Base-by-base conservation (phyloP, 31 red algal genomes). In the Asparagopsis taxiformis region DNA sequence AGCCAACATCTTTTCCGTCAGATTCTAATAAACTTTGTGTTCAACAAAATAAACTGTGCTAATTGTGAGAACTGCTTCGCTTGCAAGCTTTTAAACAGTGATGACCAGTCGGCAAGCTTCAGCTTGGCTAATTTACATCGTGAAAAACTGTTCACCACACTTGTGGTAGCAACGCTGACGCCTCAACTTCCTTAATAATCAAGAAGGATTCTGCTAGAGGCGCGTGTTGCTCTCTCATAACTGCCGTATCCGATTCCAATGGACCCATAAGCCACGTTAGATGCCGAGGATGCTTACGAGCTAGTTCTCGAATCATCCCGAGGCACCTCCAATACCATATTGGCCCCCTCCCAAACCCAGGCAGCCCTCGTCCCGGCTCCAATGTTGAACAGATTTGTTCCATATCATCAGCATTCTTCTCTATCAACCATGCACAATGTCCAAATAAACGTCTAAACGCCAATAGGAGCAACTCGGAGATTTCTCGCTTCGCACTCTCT, bases 271-370 rank as follows among this genome's bases (percentile, higher is more conserved):
- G 53, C 37, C 49, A 44, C 8, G 69, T 26, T 51, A 85, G 25
- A 60, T 85, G 81, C 16, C 61, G 46, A 25, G 81, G 58, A 43
- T 85, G 81, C 33, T 85, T 85, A 17, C 81, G 57, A 28, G 70
- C 81, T 33, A 85, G 29, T 39, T 85, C 81, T 39, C 69, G 43
- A 17, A 85, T 85, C 70, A 75, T 85, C 33, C 81, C 81, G n/a
- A 73, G 21, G 44, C 70, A 74, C 11, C 81, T 64, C 81, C 81
- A 85, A 58, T 67, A 75, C 69, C 69, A 85, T 21, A 85, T 43
- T 43, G 69, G 70, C 32, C 70, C 59, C 21, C 55, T 58, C 34
- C 48, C 70, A 39, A 74, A 75, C 9, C 81, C 81, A 17, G 79
- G 79, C 3, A 83, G 51, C 38, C 55, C 51, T 54, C 67, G 34